Percentiles rank a stretch among this genome's conserved stretches.
These are phyloP conservation scores for Mycena amicta DNA, from an alignment of 768 basidiomycete genomes.

Conservation along the genomic window DNA sequence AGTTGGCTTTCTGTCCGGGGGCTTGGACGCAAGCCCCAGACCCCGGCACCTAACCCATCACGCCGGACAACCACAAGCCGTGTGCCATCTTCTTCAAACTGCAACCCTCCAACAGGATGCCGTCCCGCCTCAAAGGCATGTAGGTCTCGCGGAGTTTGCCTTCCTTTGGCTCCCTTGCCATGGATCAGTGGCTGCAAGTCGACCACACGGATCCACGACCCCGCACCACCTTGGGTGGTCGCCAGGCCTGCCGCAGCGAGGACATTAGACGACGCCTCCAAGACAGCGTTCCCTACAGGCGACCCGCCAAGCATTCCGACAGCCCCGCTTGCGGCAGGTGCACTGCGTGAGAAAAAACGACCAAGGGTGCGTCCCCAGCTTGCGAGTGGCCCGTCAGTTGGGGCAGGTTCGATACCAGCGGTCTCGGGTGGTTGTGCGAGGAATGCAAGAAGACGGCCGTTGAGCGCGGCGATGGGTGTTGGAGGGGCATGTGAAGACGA, in stretches of 20 bases:
- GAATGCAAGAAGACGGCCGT: conserved; percentile 21
- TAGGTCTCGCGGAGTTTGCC: conserved; percentile 1
- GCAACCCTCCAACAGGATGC: conserved; percentile 6
- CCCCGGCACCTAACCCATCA: conserved; percentile 16
- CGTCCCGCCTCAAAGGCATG: conserved; percentile 13
- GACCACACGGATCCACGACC: conserved; percentile 15
- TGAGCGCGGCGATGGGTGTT: conserved; percentile 9
- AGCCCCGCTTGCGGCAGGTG: conserved; percentile 10
- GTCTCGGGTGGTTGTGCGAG: conserved; percentile 3
- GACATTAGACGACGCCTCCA: conserved; percentile 49
- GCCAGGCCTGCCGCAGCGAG: conserved; percentile 76
- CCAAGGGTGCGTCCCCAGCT: background rate
- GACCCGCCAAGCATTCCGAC: background rate
- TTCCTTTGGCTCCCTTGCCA: too few relatives aligned
- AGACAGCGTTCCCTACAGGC: conserved; percentile 14
- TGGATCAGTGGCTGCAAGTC: conserved; percentile 2
- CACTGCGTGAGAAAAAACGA: conserved; percentile 20
- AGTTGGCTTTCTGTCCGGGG: background rate
- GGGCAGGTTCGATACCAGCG: background rate
- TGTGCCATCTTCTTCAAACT: conserved; percentile 12
- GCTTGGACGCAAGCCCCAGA: conserved; percentile 11
- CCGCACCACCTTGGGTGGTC: conserved; percentile 48
- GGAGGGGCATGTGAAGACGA: conserved; percentile 13
- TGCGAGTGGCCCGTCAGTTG: background rate
- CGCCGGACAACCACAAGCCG: conserved; percentile 12